Percentiles rank a stretch among this genome's conserved stretches.
Evolutionary conservation across 805 yeast genomes (phyloP).

Genomic region (Ogataea henricii): DNA sequence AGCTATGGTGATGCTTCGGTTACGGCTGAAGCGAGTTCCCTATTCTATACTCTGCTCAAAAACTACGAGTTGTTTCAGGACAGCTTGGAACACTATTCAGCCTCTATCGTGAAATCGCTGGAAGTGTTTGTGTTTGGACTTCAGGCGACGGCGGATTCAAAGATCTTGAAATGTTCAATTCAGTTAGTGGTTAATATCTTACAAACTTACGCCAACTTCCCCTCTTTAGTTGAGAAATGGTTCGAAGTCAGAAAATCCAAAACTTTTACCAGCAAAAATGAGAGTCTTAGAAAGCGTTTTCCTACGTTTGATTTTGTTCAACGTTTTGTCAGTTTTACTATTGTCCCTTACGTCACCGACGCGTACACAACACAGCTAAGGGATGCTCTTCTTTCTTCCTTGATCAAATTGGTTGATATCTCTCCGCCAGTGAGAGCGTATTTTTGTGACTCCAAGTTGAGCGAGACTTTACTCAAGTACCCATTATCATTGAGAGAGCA

Average conservation of each 20-base stretch:
- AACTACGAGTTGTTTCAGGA: conserved; percentile 20
- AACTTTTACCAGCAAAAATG: conserved; percentile 7
- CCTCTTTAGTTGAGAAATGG: conserved; percentile 22
- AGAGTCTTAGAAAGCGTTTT: conserved; percentile 7
- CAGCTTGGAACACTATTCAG: conserved; percentile 10
- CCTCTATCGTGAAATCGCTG: conserved; percentile 6
- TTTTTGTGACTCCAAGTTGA: conserved; percentile 16
- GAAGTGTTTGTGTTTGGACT: conserved; percentile 18
- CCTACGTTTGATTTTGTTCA: conserved; percentile 25
- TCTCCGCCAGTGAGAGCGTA: conserved; percentile 11
- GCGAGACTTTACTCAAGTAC: conserved; percentile 16
- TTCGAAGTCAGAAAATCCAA: conserved; percentile 14
- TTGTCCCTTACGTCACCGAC: conserved; percentile 9
- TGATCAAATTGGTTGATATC: conserved; percentile 15
- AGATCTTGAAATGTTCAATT: conserved; percentile 12
- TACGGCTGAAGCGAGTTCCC: conserved; percentile 13
- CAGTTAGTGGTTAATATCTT: conserved; percentile 16
- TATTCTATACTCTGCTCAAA: conserved; percentile 15
- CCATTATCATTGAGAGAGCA: conserved; percentile 16
- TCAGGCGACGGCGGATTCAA: conserved; percentile 15
- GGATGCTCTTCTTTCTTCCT: conserved; percentile 9
- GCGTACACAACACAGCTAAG: conserved; percentile 10
- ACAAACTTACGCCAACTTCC: conserved; percentile 16
- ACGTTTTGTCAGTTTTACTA: conserved; percentile 10
- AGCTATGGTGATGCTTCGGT: conserved; percentile 19